Base-by-base conservation (phyloP, 345 rosid genomes). In the Gossypium mustelinum region DNA sequence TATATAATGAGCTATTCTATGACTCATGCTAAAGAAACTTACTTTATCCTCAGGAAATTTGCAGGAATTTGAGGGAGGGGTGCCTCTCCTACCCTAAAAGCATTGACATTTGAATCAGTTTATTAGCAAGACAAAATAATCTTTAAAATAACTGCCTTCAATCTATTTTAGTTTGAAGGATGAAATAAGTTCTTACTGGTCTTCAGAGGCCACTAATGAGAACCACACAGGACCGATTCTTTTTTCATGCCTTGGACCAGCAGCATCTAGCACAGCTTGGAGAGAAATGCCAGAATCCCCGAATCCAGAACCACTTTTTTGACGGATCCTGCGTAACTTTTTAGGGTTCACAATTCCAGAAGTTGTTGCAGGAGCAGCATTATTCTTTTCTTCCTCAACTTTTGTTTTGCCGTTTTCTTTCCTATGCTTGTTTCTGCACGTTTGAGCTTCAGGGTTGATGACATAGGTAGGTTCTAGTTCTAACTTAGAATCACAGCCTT, bases 211-310 rank as follows among this genome's bases (percentile, higher is more conserved):
- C 68, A 95, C 86, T 78, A 95, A 85, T 18, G 97, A 85, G 83
- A 95, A 93, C 98, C 99, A 95, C 80, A 93, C 88, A 71, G 97
- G 97, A 65, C 88, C 82, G 73, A 77, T 78, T 85, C 89, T 91
- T 82, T 83, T 82, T 72, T 86, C 86, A 75, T 56, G 82, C 81
- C 79, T 85, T 18, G 79, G 78, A 60, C 79, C 79, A 12, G 85
- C 83, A 73, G 89, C 61, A 20, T 20, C 61, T 20, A 57, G 61
- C 61, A 57, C 61, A 9, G 61, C 61, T 11, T 57, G 61, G 5
- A 25, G 61, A 11, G 61, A 57, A 18, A 57, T 57, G 61, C 13
- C 24, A n/a, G 25, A 57, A 57, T 20, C 27, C 61, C 61, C 29
- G 11, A 57, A 57, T 57, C 61, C 61, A 18, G 61, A 57, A 20